Base-by-base conservation (phyloP, 2,329 filamentous ascomycete species). In the Tolypocladium cylindrosporum region DNA sequence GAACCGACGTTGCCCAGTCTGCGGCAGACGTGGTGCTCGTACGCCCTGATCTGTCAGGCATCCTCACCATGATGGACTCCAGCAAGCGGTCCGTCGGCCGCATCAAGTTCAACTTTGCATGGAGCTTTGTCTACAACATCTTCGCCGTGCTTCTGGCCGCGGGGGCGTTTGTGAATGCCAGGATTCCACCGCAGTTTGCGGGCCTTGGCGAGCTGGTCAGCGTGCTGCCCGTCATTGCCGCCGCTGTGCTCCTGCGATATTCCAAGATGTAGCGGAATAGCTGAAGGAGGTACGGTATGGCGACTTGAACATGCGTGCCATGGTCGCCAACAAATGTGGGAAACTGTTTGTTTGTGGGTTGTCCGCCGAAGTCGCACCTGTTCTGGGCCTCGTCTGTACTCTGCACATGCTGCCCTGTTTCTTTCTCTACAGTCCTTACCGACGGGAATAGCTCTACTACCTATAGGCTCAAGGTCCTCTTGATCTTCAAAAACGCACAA, bases 201-300 rank as follows among this genome's bases (percentile, higher is more conserved):
- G 88, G 86, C 0, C 65, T 91, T 10, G 88, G 88, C 0, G 88
- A 91, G 73, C 67, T 91, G 39, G 86, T 90, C 0, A 91, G 88
- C 64, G 85, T 92, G 0, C 58, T 89, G 66, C 88, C 88, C 0
- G 87, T 91, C 3, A 79, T 90, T 63, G 66, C 75, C 7, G 79
- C 79, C 50, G 85, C 84, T 0, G 72, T 82, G 63, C 71, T 74
- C 58, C 65, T 83, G 65, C 70, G 70, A 50, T 81, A 72, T 73
- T 64, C 67, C 40, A 69, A 63, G 60, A 61, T 72, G 45, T 73
- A 63, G 39, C 19, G n/a, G 24, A 36, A 34, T 37, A 27, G 37
- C 37, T 39, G 37, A 39, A 39, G 37, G 13, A 39, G 37, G 37
- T 13, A 16, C 13, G 37, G 37, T 16, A 39, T 11, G 37, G 14